These are phyloP conservation scores for Endocarpon pusillum DNA, from an alignment of 495 filamentous ascomycete species.

Conservation along the genomic window DNA sequence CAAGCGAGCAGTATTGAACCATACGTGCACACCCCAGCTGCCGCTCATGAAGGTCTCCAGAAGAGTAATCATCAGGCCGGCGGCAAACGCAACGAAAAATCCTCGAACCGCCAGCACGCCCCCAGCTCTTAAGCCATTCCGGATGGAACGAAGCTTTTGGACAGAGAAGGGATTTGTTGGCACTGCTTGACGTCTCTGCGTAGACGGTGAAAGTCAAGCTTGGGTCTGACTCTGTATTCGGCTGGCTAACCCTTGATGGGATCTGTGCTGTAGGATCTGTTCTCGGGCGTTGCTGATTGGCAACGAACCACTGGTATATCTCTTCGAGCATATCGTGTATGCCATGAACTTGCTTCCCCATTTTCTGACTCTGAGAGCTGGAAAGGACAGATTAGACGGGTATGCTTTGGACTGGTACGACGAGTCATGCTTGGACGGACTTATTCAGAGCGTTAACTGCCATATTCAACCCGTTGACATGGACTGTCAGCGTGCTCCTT, in stretches of 20 bases:
- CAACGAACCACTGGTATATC: neutral
- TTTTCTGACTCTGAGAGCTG: neutral
- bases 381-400: neutral
- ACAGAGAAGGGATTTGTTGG: neutral
- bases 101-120: too few relatives aligned
- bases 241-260: too few relatives aligned
- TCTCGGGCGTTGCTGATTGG: neutral
- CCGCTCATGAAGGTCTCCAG: too few relatives aligned
- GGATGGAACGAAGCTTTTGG: constrained; percentile 1
- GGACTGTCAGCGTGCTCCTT: constrained; percentile 3
- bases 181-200: neutral
- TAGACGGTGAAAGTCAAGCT: constrained; percentile 1
- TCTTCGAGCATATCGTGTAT: constrained; percentile 1
- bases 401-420: neutral
- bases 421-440: neutral
- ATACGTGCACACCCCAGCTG: too few relatives aligned
- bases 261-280: neutral
- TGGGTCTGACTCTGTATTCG: neutral
- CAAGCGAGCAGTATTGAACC: too few relatives aligned
- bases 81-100: too few relatives aligned
- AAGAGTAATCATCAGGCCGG: too few relatives aligned
- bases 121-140: constrained; percentile 2
- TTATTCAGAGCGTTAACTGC: constrained; percentile 1
- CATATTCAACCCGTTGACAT: constrained; percentile 6
- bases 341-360: neutral